Evolutionary conservation across 805 yeast genomes (phyloP), one percentile per base, ranked within the genome.

Genomic region (Lipomyces yamanashiensis): DNA sequence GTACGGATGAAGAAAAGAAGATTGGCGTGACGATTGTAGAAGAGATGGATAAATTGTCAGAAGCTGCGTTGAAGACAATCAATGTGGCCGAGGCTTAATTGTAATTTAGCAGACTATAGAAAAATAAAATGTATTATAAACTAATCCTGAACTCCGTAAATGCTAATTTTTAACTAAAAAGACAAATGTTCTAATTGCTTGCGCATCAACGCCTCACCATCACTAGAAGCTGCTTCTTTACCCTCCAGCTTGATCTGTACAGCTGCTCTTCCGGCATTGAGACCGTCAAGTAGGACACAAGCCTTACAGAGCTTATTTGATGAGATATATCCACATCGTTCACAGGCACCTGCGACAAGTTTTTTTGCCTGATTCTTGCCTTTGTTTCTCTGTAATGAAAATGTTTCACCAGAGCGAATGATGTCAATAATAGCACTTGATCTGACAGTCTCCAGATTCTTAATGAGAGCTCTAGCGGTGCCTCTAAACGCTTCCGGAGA

Each of bases 401-500:
- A 83, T 66, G 86, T 87, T 76, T 95, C 99, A 41, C 99, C 99
- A 68, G 96, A 89, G 69, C 89, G 89, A 39, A 95, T 95, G 59
- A 95, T 90, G 77, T 95, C 99, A 74, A 95, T 85, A 61, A 95
- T 95, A 72, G 97, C 88, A 43, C 95, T 87, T 15, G 99, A 97
- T 70, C 98, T 82, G 0, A 92, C 86, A 2, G 93, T 85, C 74
- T 95, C 99, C 48, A 95, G 78, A 68, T 91, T 89, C 76, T 95
- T 95, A 81, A 95, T 86, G 34, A 95, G 80, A 63, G 92, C 91
- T 73, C 99, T 83, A 0, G 99, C 97, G 0, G 98, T 95, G 19
- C 99, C 99, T 69, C 99, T 81, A 73, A 95, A 95, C 0, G 99
- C 98, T 74, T 95, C 99, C 1, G 99, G 98, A 0, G 99, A 97